These are phyloP conservation scores for Claviceps sp. DNA, from an alignment of 2,329 filamentous ascomycete species.

Conservation along the genomic window DNA sequence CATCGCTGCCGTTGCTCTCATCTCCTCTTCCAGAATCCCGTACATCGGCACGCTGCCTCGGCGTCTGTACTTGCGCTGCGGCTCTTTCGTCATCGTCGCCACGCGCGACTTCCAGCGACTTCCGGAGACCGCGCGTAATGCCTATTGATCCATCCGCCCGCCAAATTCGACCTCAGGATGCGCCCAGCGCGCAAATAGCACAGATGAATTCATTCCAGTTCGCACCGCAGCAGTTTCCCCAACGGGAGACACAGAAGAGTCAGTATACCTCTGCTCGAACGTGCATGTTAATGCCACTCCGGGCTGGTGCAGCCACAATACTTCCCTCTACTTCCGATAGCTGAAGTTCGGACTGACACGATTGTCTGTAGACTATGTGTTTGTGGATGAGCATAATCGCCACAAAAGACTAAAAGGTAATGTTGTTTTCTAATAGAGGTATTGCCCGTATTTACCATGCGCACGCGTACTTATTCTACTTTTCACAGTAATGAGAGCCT, in stretches of 20 bases:
- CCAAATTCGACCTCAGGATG: conserved; percentile 50
- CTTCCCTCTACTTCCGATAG: background rate
- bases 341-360: background rate
- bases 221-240: conserved; percentile 42
- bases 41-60: background rate
- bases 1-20: conserved; percentile 1
- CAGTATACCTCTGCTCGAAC: conserved; percentile 21
- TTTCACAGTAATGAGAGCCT: conserved; percentile 77
- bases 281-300: conserved; percentile 5
- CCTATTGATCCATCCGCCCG: conserved; percentile 46
- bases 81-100: background rate
- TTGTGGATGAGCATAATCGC: conserved; percentile 96
- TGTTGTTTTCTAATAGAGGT: background rate
- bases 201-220: conserved; percentile 62
- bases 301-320: background rate
- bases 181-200: conserved; percentile 30
- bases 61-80: background rate
- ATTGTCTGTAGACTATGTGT: conserved; percentile 64
- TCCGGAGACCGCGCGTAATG: conserved; percentile 28
- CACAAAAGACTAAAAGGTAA: conserved; percentile 92
- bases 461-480: background rate
- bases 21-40: background rate
- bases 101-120: background rate
- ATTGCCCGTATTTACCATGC: background rate
- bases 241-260: conserved; percentile 75